These are phyloP conservation scores for Phytophthora rubi DNA, from an alignment of 352 stramenopile species.

Conservation along the genomic window DNA sequence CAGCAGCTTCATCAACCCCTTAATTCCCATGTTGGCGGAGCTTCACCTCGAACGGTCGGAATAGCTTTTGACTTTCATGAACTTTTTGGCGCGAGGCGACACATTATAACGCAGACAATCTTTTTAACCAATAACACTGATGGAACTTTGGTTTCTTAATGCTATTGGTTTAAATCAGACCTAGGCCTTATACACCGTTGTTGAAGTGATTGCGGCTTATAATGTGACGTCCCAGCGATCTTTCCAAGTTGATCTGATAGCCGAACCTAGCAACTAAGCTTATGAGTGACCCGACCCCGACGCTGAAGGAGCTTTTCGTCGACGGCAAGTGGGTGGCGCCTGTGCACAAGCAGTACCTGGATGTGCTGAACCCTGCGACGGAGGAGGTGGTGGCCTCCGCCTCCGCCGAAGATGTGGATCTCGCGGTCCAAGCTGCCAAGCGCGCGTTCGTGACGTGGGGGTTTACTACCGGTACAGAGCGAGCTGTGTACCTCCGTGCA, in stretches of 20 bases:
- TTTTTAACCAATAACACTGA: neutral
- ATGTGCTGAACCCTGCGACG: slow-evolving; percentile 64
- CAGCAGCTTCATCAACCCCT: slow-evolving; percentile 98
- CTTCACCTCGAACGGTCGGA: neutral
- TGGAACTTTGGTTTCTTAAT: neutral
- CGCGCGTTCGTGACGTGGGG: slow-evolving; percentile 46
- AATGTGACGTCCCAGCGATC: neutral
- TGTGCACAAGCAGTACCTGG: slow-evolving; percentile 49
- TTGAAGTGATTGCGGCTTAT: neutral
- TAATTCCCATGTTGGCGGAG: slow-evolving; percentile 95
- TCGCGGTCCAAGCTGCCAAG: slow-evolving; percentile 48
- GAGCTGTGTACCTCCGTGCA: slow-evolving; percentile 38
- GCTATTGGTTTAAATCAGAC: neutral
- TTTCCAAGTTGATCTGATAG: slow-evolving; percentile 3
- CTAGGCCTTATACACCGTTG: neutral
- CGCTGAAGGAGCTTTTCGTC: slow-evolving; percentile 69
- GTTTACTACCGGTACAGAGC: slow-evolving; percentile 43
- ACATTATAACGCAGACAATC: neutral
- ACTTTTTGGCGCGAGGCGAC: slow-evolving; percentile 2
- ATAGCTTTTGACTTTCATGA: neutral
- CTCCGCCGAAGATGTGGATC: slow-evolving; percentile 53
- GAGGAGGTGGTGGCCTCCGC: slow-evolving; percentile 55
- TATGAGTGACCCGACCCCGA: slow-evolving; percentile 42
- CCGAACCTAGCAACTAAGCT: neutral
- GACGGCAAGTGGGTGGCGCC: slow-evolving; percentile 60